Base-by-base conservation (phyloP, 2,329 filamentous ascomycete genomes). In the Fusarium globosum region DNA sequence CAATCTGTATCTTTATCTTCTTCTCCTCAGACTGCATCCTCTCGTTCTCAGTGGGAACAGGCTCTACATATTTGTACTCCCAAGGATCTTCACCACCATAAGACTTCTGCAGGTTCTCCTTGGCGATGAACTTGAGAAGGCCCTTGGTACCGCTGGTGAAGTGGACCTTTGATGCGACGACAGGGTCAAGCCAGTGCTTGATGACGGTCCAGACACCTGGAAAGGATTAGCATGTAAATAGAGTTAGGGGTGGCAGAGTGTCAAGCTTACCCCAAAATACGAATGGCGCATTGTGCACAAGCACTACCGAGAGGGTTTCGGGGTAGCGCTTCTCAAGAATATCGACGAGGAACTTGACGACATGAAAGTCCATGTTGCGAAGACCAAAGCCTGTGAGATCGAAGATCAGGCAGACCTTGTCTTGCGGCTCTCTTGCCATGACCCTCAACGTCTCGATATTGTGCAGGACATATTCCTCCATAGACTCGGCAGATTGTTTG, bases 301-400 rank as follows among this genome's bases (percentile, higher is more conserved):
- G 88, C 8, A 94, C 90, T 4, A 88, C 84, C 42, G 91, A 92
- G 5, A 94, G 85, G 1, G 90, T 92, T 79, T 94, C 92, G 4
- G 92, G 92, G 76, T 94, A 94, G 78, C 94, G 93, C 55, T 92
- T 92, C 82, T 94, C 92, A 76, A 94, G 93, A 78, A 91, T 92
- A 75, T 93, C 92, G 81, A 94, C 93, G 84, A 94, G 92, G 83
- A 94, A 94, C 75, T 93, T 94, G 58, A 94, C 90, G 1, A 92
- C 91, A 1, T 90, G 87, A 79, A 94, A 94, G 81, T 94, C 92
- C 87, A 94, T 94, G 82, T 94, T 94, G 16, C 90, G 87, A 79
- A 94, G 85, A 20, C 88, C 88, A 79, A 94, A 94, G 69, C 88
- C 86, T 13, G 87, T 92, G 88, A 94, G 91, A 81, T 94, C 92